Evolutionary conservation across 345 rosid species (phyloP), one percentile per base, ranked within the genome.

Genomic region (Psidium guajava): DNA sequence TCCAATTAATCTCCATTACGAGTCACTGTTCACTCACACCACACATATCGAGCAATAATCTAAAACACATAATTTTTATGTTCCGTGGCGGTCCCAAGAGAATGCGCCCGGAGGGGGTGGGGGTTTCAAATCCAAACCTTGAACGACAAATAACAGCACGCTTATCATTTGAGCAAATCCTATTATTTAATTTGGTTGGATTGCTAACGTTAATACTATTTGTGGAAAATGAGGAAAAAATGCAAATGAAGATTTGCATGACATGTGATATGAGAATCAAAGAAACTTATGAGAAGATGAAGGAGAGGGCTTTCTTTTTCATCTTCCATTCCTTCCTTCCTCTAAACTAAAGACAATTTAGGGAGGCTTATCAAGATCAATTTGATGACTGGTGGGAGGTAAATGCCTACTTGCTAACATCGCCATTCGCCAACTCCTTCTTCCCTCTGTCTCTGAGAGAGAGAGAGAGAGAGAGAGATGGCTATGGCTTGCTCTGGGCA

Each of bases 401-500:
- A 64, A 64, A 8, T 36, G 18, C 75, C 44, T 64, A 64, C 22
- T 32, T 0, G 7, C 42, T 40, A 20, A 24, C 3, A 32, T 32
- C 44, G 77, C 77, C 77, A 32, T 18, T 32, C 24, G 77, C 47
- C 77, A 21, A 18, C 51, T 49, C 10, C 10, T 20, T 64, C 75
- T 69, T 18, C 77, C 47, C 77, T 16, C 44, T 2, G 44, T 18
- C 77, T 32, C 36, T 36, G 10, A 59, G 10, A 27, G 73, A 16
- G 44, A 64, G 74, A 61, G 42, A 15, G 74, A 61, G 50, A 55
- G 61, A 28, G 75, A 83, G 80, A 83, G 81, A 83, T 82, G 83
- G 64, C 61, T 28, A 85, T 85, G 80, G 87, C 87, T 82, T 85
- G 84, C 84, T 85, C 84, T 22, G 81, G 47, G 49, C 52, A 82